Evolutionary conservation across 1,139 yeast species (phyloP), one percentile per base, ranked within the genome.

Genomic region (Lodderomyces theae): DNA sequence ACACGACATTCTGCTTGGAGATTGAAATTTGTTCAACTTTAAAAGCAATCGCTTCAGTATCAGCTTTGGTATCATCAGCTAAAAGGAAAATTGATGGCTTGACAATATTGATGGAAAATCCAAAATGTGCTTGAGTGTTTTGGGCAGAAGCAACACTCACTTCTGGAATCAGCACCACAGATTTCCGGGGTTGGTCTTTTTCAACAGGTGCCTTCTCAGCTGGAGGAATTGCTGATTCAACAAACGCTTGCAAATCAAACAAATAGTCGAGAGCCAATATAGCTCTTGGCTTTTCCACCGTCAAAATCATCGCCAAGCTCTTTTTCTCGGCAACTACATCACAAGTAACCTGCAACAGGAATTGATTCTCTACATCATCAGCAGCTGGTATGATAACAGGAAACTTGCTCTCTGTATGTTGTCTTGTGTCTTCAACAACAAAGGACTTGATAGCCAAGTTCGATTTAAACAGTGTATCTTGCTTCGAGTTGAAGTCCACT

Each of bases 21-120:
- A 88, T 54, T 36, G 86, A 65, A 7, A 90, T 63, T 53, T 90
- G 96, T 43, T 85, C 95, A 13, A 89, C 81, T 51, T 87, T 86
- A 62, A 92, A 85, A 1, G 92, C 96, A 45, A 92, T 75, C 0
- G 98, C 98, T 52, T 90, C 95, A 0, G 96, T 80, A 47, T 82
- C 76, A 2, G 61, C 56, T 10, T 72, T 67, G 1, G 84, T 72
- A 1, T 96, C 87, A 57, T 90, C 88, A 0, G 96, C 96, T 38
- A 94, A 65, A 29, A 94, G 61, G 28, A 87, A 79, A 13, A 92
- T 70, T 0, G 95, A 86, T 0, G 94, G 84, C 43, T 87, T 82
- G n/a, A 80, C 79, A 37, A 92, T 64, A 53, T 86, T 87, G 16
- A 90, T 58, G 1, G 89, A 77, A 55, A 79, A 81, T 2, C 82